Percentiles rank a stretch among this genome's conserved stretches.
phyloP scores from a whole-genome alignment of 2,329 filamentous ascomycete genomes.

The Colletotrichum sp. region DNA sequence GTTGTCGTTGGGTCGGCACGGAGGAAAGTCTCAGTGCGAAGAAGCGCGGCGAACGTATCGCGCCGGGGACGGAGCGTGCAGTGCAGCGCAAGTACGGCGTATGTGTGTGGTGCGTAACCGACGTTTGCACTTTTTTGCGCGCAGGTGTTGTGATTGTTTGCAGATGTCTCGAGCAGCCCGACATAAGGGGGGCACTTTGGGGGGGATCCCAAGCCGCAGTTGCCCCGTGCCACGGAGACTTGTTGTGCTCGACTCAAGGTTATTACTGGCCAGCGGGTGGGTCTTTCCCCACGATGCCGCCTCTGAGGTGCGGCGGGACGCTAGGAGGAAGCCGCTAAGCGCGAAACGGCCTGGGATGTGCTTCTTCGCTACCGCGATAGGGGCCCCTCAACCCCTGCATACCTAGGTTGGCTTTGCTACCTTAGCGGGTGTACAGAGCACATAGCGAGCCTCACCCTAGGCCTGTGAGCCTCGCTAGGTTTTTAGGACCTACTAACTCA shows the following conservation, averaged over 20 bases:
- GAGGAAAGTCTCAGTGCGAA: conserved; percentile 8
- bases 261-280: conserved; percentile 1
- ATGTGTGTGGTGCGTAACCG: neutral
- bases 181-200: conserved; percentile 4
- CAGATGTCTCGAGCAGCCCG: conserved; percentile 2
- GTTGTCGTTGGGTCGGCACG: neutral
- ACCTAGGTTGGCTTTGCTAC: neutral
- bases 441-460: too few species aligned
- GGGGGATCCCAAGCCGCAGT: conserved; percentile 9
- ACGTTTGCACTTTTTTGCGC: neutral
- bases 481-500: too few species aligned
- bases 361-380: neutral
- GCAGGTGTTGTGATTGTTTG: conserved; percentile 13
- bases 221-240: conserved; percentile 12
- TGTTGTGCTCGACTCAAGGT: neutral
- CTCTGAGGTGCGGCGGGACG: neutral
- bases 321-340: neutral
- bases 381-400: neutral
- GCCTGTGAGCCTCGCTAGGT: too few species aligned
- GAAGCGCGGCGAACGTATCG: neutral
- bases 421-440: too few species aligned
- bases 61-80: neutral
- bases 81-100: neutral
- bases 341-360: conserved; percentile 3
- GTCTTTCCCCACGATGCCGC: neutral